Base-by-base conservation (phyloP, 805 yeast species). In the Candida mattraensis region DNA sequence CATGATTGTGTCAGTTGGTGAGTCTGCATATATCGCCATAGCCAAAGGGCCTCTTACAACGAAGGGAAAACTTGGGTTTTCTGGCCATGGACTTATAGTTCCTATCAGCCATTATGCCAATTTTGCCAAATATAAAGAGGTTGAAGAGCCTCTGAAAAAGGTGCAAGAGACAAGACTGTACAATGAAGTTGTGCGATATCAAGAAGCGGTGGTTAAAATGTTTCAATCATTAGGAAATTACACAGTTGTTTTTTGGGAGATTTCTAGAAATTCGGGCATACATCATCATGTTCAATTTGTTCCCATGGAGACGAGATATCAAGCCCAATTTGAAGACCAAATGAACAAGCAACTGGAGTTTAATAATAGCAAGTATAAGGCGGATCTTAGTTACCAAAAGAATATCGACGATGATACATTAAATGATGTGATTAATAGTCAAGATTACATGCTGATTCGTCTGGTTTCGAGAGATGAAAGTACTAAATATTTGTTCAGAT, bases 41-140 rank as follows among this genome's bases (percentile, higher is more conserved):
- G 94, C 95, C 0, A 87, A 84, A 53, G 97, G 97, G 0, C 96
- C 97, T 0, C 60, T 88, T 13, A 75, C 85, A 2, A 60, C 70
- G 18, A 75, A 81, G 1, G 60, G 56, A 8, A 64, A 64, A 10
- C 59, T 72, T 3, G 63, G 66, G 7, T 80, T 85, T 51, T 76
- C 94, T 0, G 96, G 94, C 0, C 96, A 88, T 64, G 85, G 86
- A 15, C 65, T 88, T 27, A 69, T 89, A 7, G 76, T 87, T 9
- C 94, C 96, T 0, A 74, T 89, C 13, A 78, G 80, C 14, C 97
- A 88, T 55, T 65, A 67, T 7, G 72, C 95, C 0, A 70, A 48
- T 8, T 44, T 49, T 26, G 46, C 36, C 23, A 46, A 53, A 46
- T 48, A 48, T 46, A 39, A 47, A 32, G 58, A 58, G 15, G 40